Conservation (phyloP, 2,329 filamentous ascomycete genomes). For the Claviceps sp. region DNA sequence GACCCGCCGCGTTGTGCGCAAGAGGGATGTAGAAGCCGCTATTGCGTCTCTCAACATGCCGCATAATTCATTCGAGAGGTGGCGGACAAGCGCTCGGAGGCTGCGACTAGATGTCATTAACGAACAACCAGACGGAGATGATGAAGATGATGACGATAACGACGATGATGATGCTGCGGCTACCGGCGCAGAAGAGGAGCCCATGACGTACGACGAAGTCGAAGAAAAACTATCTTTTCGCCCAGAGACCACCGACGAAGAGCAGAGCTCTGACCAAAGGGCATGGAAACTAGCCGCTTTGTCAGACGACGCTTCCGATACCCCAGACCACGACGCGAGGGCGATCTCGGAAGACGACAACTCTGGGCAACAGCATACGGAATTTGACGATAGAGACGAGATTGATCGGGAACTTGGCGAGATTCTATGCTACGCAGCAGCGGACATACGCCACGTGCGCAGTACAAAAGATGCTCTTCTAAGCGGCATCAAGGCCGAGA, state of each 20-base stretch:
- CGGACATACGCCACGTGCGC: conserved; percentile 24
- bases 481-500: conserved; percentile 26
- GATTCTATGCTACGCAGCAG: conserved; percentile 26
- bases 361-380: conserved; percentile 5
- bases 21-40: conserved; percentile 36
- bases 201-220: conserved; percentile 30
- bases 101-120: conserved; percentile 34
- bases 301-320: background rate
- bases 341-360: conserved; percentile 3
- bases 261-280: background rate
- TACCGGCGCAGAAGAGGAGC: conserved; percentile 11
- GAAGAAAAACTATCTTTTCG: conserved; percentile 22
- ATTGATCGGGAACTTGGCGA: conserved; percentile 28
- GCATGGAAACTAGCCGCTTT: background rate
- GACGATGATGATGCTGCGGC: conserved; percentile 3
- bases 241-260: background rate
- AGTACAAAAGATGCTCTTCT: conserved; percentile 23
- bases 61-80: conserved; percentile 26
- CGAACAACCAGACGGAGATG: conserved; percentile 15
- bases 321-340: conserved; percentile 5
- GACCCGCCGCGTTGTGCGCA: conserved; percentile 21
- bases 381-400: conserved; percentile 16
- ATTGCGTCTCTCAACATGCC: conserved; percentile 31
- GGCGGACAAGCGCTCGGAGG: conserved; percentile 34
- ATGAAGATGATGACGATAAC: conserved; percentile 3